These are phyloP conservation scores for Scheffersomyces coipomensis DNA, from an alignment of 805 yeast species.

Conservation along the genomic window DNA sequence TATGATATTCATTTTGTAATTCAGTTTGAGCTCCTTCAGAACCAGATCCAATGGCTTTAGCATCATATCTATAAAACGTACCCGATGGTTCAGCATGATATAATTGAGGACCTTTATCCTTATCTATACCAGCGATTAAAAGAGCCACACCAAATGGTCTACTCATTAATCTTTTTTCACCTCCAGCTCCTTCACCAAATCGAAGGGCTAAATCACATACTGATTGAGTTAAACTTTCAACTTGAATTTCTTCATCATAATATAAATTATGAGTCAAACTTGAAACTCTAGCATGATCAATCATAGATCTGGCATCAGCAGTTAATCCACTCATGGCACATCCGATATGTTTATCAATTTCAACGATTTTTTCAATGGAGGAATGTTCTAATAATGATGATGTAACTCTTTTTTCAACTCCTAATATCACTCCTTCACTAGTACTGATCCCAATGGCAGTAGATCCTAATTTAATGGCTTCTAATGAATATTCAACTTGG, in stretches of 20 bases:
- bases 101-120: slow-evolving; percentile 91
- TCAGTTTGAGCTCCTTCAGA: slow-evolving; percentile 99
- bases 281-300: slow-evolving; percentile 94
- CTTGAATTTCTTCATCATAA: slow-evolving; percentile 89
- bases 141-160: slow-evolving; percentile 99
- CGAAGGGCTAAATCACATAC: slow-evolving; percentile 96
- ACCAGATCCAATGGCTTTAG: slow-evolving; percentile 98
- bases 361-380: slow-evolving; percentile 94
- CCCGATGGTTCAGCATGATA: slow-evolving; percentile 99
- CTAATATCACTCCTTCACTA: slow-evolving; percentile 91
- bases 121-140: slow-evolving; percentile 90
- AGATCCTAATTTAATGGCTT: slow-evolving; percentile 95
- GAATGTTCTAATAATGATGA: slow-evolving; percentile 87
- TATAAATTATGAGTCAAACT: slow-evolving; percentile 84
- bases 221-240: slow-evolving; percentile 91
- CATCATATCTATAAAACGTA: slow-evolving; percentile 95
- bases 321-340: slow-evolving; percentile 99
- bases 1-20: slow-evolving; percentile 93
- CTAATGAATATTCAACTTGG: slow-evolving; percentile 96
- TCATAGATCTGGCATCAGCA: slow-evolving; percentile 98
- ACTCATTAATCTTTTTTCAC: slow-evolving; percentile 93
- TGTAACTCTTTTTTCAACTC: slow-evolving; percentile 96
- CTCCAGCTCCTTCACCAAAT: slow-evolving; percentile 96
- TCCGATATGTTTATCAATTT: slow-evolving; percentile 90
- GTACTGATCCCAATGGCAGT: slow-evolving; percentile 98